Conservation (phyloP, 1,139 yeast genomes). For the Pichia sp. region DNA sequence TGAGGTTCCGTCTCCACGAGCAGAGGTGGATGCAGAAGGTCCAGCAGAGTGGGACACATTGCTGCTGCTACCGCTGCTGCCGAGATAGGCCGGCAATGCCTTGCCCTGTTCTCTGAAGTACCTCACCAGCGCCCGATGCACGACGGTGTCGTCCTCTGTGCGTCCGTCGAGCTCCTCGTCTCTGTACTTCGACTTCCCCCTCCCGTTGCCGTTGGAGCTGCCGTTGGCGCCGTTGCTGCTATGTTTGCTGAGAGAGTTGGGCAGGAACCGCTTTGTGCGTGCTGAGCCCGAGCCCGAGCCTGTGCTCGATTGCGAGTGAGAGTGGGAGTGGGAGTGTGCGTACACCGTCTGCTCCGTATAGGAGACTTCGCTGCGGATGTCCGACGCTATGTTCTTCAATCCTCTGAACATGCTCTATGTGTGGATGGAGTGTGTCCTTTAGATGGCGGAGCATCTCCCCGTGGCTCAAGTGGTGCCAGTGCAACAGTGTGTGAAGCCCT, state of each 20-base stretch:
- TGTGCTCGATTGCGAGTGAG: background rate
- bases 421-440: background rate
- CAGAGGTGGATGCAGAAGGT: background rate
- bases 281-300: background rate
- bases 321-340: background rate
- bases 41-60: background rate
- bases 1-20: background rate
- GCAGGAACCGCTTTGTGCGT: conserved; percentile 2
- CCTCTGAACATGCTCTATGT: conserved; percentile 11
- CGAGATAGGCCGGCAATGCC: conserved; percentile 29
- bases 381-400: conserved; percentile 10
- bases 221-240: background rate
- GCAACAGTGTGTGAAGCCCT: background rate
- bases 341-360: background rate
- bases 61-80: background rate
- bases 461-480: background rate
- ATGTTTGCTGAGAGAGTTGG: background rate
- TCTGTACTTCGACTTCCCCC: background rate
- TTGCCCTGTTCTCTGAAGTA: conserved; percentile 24
- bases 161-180: conserved; percentile 30
- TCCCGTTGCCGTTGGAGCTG: background rate
- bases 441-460: background rate
- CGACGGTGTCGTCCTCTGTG: conserved; percentile 30
- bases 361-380: conserved; percentile 5
- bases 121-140: conserved; percentile 29